Evolutionary conservation across 306 rosid genomes (phyloP).

Genomic region (Prunus mume): DNA sequence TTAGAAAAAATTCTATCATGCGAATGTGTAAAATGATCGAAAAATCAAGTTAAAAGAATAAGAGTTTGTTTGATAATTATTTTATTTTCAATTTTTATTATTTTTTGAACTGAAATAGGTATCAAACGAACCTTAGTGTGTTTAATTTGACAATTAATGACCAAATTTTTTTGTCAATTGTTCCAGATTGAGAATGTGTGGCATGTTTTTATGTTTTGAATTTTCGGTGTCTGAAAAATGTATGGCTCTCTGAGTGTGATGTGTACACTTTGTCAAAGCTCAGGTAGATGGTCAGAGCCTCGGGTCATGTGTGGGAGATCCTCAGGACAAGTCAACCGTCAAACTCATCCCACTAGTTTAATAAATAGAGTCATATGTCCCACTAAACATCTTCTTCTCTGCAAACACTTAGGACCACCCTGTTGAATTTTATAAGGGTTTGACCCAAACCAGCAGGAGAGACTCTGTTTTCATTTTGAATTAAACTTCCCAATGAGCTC

Average conservation of each 20-base stretch:
- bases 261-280: not conserved
- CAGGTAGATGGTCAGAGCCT: not conserved
- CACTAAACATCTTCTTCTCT: not conserved
- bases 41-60: too few species aligned
- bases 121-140: too few species aligned
- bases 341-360: slow-evolving; percentile 9
- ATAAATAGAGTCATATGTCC: not conserved
- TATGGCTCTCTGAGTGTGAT: not conserved
- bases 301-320: not conserved
- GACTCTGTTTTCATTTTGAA: not conserved
- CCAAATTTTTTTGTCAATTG: not conserved
- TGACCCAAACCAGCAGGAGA: not conserved
- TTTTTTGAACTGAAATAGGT: too few species aligned
- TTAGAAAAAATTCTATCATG: too few species aligned
- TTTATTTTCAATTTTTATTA: too few species aligned
- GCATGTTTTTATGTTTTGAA: not conserved
- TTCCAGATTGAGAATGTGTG: not conserved
- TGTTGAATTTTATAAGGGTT: slow-evolving; percentile 7
- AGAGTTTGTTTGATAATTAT: too few species aligned
- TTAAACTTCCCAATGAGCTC: not conserved
- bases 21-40: too few species aligned
- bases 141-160: too few species aligned
- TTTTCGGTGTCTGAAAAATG: too few species aligned
- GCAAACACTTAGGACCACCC: not conserved
- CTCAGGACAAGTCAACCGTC: slow-evolving; percentile 28